These are phyloP conservation scores for Pneumocystis carinii DNA, from an alignment of 1,139 yeast genomes.

Conservation along the genomic window DNA sequence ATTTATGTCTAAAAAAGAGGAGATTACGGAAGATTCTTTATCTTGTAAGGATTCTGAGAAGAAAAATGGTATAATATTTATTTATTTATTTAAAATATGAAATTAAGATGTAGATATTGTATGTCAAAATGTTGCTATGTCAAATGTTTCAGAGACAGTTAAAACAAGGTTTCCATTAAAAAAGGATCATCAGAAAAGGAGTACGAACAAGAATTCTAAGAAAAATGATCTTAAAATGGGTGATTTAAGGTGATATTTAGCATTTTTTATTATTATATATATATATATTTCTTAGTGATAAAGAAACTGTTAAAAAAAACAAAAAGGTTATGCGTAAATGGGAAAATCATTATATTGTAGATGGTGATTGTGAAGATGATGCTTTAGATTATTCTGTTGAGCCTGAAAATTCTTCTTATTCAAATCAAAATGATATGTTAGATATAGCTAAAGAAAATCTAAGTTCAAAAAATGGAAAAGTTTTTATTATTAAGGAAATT, in stretches of 20 bases:
- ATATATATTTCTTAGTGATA: not conserved
- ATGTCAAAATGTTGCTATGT: not conserved
- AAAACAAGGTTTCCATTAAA: not conserved
- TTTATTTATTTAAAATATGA: not conserved
- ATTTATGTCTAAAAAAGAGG: constrained; percentile 1
- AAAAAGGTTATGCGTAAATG: constrained; percentile 27
- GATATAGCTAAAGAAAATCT: constrained; percentile 30
- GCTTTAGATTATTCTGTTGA: constrained; percentile 14
- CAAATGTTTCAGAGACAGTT: not conserved
- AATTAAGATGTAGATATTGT: not conserved
- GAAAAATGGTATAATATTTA: constrained; percentile 6
- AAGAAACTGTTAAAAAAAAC: not conserved
- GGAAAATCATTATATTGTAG: constrained; percentile 34
- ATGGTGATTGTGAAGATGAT: constrained; percentile 25
- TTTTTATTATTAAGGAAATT: constrained; percentile 33
- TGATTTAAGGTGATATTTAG: not conserved
- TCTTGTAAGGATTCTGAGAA: not conserved
- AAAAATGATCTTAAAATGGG: not conserved
- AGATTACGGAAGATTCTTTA: not conserved
- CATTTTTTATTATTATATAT: not conserved
- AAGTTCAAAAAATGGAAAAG: constrained; percentile 32
- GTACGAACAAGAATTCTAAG: not conserved
- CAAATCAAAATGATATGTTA: constrained; percentile 15
- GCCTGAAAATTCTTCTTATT: constrained; percentile 27
- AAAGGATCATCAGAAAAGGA: not conserved